phyloP scores from a whole-genome alignment of 176 grass and related monocot genomes.

The Metroxylon sagu region DNA sequence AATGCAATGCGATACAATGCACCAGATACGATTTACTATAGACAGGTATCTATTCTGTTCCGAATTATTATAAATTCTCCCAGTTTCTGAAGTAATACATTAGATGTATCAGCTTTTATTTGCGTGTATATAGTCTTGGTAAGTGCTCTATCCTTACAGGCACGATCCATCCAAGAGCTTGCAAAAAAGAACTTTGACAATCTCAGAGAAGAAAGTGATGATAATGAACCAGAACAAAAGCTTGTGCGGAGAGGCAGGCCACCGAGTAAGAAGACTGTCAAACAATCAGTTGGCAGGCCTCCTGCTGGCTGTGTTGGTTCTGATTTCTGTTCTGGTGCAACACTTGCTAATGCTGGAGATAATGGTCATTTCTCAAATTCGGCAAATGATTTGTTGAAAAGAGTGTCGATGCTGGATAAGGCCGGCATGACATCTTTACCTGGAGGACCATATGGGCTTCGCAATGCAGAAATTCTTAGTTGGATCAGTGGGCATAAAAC shows the following conservation, averaged over 20 bases:
- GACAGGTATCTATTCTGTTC: conserved; percentile 44
- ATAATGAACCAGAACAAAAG: conserved; percentile 56
- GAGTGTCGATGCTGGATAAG: conserved; percentile 25
- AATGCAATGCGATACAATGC: conserved; percentile 96
- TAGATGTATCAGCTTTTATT: too few relatives aligned
- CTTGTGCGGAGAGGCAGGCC: conserved; percentile 65
- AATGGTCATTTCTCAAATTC: conserved; percentile 24
- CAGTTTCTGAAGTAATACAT: too few relatives aligned
- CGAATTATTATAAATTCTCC: not conserved
- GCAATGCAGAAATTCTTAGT: conserved; percentile 35
- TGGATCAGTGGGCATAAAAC: conserved; percentile 35
- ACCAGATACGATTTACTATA: conserved; percentile 83
- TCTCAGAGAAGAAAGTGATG: conserved; percentile 89
- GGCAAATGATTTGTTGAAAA: conserved; percentile 40
- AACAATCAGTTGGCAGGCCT: conserved; percentile 51
- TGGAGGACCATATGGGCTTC: conserved; percentile 48
- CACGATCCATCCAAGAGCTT: conserved; percentile 86
- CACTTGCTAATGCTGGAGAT: conserved; percentile 43
- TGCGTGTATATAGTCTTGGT: conserved; percentile 14
- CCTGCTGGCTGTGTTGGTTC: conserved; percentile 36
- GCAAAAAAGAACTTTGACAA: conserved; percentile 94
- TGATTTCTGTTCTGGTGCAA: conserved; percentile 37
- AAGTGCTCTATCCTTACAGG: conserved; percentile 32
- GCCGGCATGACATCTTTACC: conserved; percentile 27
- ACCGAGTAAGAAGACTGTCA: conserved; percentile 50